Conservation (phyloP, 1,139 yeast genomes). For the Saccharomyces hybrid region DNA sequence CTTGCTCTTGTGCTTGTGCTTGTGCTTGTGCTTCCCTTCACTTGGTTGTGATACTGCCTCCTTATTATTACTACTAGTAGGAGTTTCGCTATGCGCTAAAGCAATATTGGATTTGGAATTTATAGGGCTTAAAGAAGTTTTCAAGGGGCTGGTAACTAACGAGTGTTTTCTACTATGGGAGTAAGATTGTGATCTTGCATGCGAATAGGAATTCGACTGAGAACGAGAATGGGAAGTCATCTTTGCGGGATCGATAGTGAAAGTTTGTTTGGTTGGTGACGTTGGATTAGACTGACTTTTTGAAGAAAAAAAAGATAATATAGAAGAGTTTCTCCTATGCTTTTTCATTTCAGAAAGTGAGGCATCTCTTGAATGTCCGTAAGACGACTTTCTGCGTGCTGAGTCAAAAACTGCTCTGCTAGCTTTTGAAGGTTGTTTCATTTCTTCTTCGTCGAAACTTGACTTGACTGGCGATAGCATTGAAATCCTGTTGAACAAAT, state of each 20-base stretch:
- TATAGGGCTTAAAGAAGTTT: background rate
- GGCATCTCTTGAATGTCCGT: constrained; percentile 3
- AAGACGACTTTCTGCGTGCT: constrained; percentile 10
- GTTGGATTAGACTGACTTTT: constrained; percentile 6
- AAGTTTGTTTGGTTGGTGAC: background rate
- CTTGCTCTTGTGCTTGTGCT: background rate
- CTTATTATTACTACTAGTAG: background rate
- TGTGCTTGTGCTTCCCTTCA: background rate
- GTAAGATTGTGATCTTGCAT: background rate
- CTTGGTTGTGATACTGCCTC: background rate
- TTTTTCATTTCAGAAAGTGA: constrained; percentile 10
- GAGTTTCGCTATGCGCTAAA: background rate
- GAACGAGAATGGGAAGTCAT: background rate
- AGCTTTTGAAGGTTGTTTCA: background rate
- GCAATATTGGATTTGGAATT: constrained; percentile 1
- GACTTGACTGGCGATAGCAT: constrained; percentile 19
- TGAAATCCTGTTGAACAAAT: constrained; percentile 29
- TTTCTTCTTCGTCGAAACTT: constrained; percentile 1
- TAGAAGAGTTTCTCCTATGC: constrained; percentile 27
- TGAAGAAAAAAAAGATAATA: constrained; percentile 16
- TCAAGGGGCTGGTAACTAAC: constrained; percentile 8
- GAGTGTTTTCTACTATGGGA: constrained; percentile 13
- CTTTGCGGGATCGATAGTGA: background rate
- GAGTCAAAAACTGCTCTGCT: background rate
- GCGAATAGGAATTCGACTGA: background rate